Evolutionary conservation across 164 flowering plant genomes (phyloP).

Genomic region (Nelumbo lutea): DNA sequence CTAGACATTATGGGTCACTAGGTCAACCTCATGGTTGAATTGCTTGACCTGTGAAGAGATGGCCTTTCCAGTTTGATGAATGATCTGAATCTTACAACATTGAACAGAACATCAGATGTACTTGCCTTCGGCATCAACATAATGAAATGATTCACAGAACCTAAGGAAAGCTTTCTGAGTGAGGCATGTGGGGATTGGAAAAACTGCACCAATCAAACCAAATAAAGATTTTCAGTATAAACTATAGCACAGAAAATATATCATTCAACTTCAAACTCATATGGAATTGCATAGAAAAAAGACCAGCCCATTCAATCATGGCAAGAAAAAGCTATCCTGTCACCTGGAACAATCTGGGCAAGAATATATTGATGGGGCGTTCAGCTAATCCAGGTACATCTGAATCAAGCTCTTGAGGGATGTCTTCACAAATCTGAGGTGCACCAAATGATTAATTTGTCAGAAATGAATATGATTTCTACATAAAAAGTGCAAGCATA

Average conservation of each 20-base stretch:
- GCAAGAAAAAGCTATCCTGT: slow-evolving; percentile 4
- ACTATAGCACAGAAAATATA: not conserved
- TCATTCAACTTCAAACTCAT: slow-evolving; percentile 5
- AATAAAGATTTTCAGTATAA: not conserved
- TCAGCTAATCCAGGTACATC: slow-evolving; percentile 87
- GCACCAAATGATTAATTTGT: slow-evolving; percentile 8
- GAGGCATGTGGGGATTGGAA: slow-evolving; percentile 86
- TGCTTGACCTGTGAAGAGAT: no score
- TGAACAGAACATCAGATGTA: slow-evolving; percentile 1
- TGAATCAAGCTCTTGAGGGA: slow-evolving; percentile 87
- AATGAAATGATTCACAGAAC: slow-evolving; percentile 84
- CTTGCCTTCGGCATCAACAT: slow-evolving; percentile 96
- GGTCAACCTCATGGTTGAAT: no score
- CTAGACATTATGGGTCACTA: no score
- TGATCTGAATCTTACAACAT: no score
- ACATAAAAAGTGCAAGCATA: not conserved
- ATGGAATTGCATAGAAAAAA: not conserved
- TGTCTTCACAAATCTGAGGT: slow-evolving; percentile 89
- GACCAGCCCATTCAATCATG: slow-evolving; percentile 1
- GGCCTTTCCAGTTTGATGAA: no score
- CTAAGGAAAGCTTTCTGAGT: slow-evolving; percentile 83
- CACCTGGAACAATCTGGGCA: slow-evolving; percentile 87
- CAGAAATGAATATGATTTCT: not conserved
- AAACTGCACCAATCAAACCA: slow-evolving; percentile 44
- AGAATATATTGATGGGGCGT: slow-evolving; percentile 80